Evolutionary conservation across 2,329 filamentous ascomycete species (phyloP), one percentile per base, ranked within the genome.

Genomic region (Lecanosticta acicola): DNA sequence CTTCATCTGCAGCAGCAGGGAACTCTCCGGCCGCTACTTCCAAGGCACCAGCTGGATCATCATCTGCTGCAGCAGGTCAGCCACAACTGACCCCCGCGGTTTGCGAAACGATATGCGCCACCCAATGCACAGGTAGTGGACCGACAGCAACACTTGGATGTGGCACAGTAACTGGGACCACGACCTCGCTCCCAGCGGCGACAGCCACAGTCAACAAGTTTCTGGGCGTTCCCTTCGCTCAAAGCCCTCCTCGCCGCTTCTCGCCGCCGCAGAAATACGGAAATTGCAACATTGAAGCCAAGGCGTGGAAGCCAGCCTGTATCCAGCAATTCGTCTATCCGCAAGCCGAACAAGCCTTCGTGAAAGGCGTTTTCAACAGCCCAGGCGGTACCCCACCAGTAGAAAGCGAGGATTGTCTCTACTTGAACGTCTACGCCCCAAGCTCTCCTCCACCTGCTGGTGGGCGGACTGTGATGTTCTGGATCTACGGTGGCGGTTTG

Each of bases 381-480:
- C 62, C 64, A 1, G 43, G 39, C 1, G 36, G 43, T 9, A 11
- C 29, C 3, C 18, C 46, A 7, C 61, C 63, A 7, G 45, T 45
- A 21, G 64, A 67, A 41, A 63, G 59, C 41, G 65, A 66, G 45
- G 64, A 67, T 44, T 67, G 63, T 37, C 38, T 60, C 4, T 65
- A 65, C 41, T 48, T 67, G 19, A 67, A 67, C 34, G 54, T 67
- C 9, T 66, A 60, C 29, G 53, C 60, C 7, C 64, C 64, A 10
- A 55, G 53, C n/a, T 53, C 58, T 14, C 55, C 58, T 14, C 45
- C 61, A 1, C 54, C 59, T 9, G 39, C 50, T 4, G 58, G 54
- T 35, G 61, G 60, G 2, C 49, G 59, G 11, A 32, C 61, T 8
- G 64, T 67, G 1, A 21, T 66, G 43, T 65, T 66, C 53, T 67